Base-by-base conservation (phyloP, 2,329 filamentous ascomycete species). In the Claviceps purpurea region DNA sequence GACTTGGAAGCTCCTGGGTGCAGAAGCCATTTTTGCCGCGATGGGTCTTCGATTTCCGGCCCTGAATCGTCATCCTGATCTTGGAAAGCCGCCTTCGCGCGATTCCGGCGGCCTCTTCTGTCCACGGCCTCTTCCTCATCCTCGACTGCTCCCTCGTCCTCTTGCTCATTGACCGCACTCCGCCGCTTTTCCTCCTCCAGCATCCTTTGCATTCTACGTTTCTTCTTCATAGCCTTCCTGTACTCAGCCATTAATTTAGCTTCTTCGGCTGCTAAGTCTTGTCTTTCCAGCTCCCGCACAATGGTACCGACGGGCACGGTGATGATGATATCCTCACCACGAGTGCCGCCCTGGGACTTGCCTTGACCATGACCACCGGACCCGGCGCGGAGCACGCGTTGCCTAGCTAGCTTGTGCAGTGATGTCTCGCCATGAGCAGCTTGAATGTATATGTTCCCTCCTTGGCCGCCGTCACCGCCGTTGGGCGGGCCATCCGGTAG, bases 241-340 rank as follows among this genome's bases (percentile, higher is more conserved):
- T 62, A 69, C 61, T 34, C 61, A 64, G 55, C 67, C 60, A 14
- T 63, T 58, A 34, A 68, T 59, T 11, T 4, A 34, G 63, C 64
- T 60, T 89, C 85, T 50, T 89, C 83, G 8, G 78, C 79, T 5
- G 86, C 73, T 0, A 89, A 89, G 63, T 97, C 90, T 50, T 82
- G 71, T 40, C 93, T 77, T 57, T 81, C 79, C 3, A 96, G 70
- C 68, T 98, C 93, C 37, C 87, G 78, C 3, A 98, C 77, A 2
- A 98, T 82, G 0, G 93, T 98, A 4, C 93, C 93, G 5, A 97
- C 86, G 0, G 93, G 93, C 0, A 98, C 93, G 37, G 87, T 85
- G 56, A 98, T 81, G 60, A 97, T 73, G 5, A 96, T 68, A 66
- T 98, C 93, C 14, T 91, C 84, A 49, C 93, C 93, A 57, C 89